These are phyloP conservation scores for Pseudoscleropodium purum DNA, from an alignment of 225 moss, liverwort and hornwort genomes.

Conservation along the genomic window DNA sequence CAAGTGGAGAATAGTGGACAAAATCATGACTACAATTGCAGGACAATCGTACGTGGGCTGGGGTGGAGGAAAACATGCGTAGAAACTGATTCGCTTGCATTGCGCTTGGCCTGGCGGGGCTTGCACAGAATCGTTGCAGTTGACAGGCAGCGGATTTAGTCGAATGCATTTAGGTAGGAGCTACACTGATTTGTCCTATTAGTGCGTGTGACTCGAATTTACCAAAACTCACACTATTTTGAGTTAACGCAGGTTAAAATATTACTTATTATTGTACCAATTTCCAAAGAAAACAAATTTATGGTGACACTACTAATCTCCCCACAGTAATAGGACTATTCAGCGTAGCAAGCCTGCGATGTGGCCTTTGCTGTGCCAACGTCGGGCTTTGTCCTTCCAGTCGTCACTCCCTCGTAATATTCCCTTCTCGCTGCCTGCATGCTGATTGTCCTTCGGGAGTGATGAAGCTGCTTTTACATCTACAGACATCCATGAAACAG, in stretches of 20 bases:
- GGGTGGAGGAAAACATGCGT: background rate
- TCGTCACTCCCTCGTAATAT: background rate
- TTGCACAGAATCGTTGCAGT: background rate
- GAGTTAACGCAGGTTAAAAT: background rate
- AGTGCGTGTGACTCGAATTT: background rate
- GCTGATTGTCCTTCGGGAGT: background rate
- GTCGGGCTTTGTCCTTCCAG: background rate
- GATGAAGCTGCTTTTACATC: background rate
- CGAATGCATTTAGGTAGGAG: background rate
- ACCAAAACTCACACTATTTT: background rate
- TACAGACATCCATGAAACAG: background rate
- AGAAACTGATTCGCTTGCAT: background rate
- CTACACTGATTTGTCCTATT: background rate
- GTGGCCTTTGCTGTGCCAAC: background rate
- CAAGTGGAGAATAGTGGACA: background rate
- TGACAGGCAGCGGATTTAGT: background rate
- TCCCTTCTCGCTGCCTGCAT: background rate
- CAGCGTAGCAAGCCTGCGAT: background rate
- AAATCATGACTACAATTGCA: background rate
- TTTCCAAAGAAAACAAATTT: background rate
- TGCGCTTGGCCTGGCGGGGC: background rate
- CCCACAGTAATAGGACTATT: background rate
- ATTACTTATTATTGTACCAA: background rate
- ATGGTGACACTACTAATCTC: background rate
- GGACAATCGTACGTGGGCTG: background rate